Conservation (phyloP, 73 alveolate genomes). For the Paramecium sexaurelia region DNA sequence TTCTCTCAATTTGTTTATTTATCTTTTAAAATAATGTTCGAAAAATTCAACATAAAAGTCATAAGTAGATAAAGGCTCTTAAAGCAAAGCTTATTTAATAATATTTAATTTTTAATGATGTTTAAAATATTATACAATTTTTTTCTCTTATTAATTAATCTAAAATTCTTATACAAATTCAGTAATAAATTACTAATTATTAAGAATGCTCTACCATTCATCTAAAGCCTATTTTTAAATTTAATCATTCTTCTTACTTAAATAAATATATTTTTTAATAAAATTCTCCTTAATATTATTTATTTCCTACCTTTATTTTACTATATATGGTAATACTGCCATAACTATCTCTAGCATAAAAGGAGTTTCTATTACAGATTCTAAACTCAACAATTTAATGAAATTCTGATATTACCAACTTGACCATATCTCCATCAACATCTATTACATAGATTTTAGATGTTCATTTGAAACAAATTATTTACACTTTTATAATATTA, state of each 20-base stretch:
- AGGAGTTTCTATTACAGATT: constrained; percentile 24
- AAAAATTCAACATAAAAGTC: constrained; percentile 21
- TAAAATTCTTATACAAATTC: neutral
- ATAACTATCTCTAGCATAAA: constrained; percentile 8
- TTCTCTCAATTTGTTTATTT: constrained; percentile 12
- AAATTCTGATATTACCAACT: neutral
- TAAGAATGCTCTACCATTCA: neutral
- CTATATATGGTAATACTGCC: neutral
- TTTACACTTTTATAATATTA: neutral
- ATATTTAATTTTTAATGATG: neutral
- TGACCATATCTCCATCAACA: neutral
- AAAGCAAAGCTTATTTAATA: neutral
- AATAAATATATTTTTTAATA: neutral
- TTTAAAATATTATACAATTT: neutral
- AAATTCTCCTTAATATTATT: neutral
- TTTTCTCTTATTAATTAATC: neutral
- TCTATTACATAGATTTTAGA: neutral
- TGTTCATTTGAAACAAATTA: neutral
- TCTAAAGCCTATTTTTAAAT: neutral
- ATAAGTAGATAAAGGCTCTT: neutral
- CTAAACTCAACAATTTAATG: neutral
- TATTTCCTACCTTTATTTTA: neutral
- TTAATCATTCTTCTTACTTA: neutral
- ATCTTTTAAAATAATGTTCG: neutral
- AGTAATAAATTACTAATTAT: neutral